Evolutionary conservation across 208 protist species (phyloP), one percentile per base, ranked within the genome.

Genomic region (Trypanosoma rangeli): DNA sequence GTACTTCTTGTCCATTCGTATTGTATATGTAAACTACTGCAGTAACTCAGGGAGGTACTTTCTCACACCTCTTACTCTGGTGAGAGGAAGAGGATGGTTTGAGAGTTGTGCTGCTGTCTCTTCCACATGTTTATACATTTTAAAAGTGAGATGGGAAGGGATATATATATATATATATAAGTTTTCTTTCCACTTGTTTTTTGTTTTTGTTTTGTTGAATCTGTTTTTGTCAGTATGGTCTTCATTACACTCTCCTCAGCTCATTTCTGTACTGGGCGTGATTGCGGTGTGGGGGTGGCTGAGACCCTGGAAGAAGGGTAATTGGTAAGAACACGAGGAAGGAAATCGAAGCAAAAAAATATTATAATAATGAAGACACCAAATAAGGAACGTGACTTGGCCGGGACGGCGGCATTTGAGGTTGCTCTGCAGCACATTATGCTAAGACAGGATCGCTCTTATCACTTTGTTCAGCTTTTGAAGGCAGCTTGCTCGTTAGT

Each of bases 331-430:
- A 53, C n/a, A 53, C 42, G 42, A 55, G 12, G 50, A 31, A 55
- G 20, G 20, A 55, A n/a, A 13, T 3, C 50, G 1, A 29, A 55
- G 26, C 0, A 24, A 24, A 58, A 9, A 35, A 58, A 24, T 15
- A 20, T 18, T 26, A 49, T 67, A 29, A 31, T 15, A 54, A 65
- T 70, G 62, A 42, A 61, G 13, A 59, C 26, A n/a, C 58, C 24
- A 12, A 79, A 35, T 10, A 94, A 94, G 73, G 88, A 91, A 64
- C 84, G 90, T 56, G 87, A 95, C 61, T 59, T 83, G 22, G 87
- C 90, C 1, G 90, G 87, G 16, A 80, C 89, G 68, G 84, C 83
- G 16, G 90, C 90, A 22, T 95, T 93, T 70, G 87, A 95, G 76
- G 55, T 93, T n/a, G 79, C 87, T 18, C 75, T 95, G 28, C 87